Conservation (phyloP, 805 yeast species). For the Clavispora santaluciae region DNA sequence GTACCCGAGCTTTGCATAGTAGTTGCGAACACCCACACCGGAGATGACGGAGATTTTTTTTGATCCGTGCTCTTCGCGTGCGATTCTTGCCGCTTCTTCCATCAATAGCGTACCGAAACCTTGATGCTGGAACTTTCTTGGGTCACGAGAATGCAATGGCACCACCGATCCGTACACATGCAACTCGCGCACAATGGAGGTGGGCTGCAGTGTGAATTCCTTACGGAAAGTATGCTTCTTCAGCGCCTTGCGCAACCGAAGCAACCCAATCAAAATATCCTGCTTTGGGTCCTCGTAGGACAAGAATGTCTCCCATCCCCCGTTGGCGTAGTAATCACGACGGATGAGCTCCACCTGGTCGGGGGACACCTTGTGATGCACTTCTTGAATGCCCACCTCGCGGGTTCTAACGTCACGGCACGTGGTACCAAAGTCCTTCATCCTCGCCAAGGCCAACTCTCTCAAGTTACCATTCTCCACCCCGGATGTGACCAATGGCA, state of each 20-base stretch:
- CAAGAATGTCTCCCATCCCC: constrained; percentile 97
- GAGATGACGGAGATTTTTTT: constrained; percentile 88
- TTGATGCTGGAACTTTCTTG: constrained; percentile 97
- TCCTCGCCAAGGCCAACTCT: constrained; percentile 91
- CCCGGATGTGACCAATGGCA: constrained; percentile 97
- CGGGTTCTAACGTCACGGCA: constrained; percentile 96
- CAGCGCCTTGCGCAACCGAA: constrained; percentile 83
- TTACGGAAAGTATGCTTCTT: constrained; percentile 87
- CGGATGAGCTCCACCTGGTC: constrained; percentile 95
- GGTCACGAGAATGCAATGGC: constrained; percentile 93
- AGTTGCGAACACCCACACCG: constrained; percentile 97
- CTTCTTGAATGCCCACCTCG: constrained; percentile 98
- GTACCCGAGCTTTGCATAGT: constrained; percentile 89
- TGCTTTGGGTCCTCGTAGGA: constrained; percentile 96
- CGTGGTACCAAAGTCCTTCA: constrained; percentile 95
- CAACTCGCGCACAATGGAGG: constrained; percentile 92
- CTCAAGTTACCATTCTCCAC: constrained; percentile 96
- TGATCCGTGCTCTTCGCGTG: constrained; percentile 92
- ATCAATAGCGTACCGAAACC: constrained; percentile 95
- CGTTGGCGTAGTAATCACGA: constrained; percentile 95
- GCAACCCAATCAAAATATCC: constrained; percentile 87
- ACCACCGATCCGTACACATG: constrained; percentile 98
- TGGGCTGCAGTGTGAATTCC: constrained; percentile 77
- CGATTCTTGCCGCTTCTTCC: constrained; percentile 98
- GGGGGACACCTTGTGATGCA: constrained; percentile 93